phyloP scores from a whole-genome alignment of 1,284 basidiomycete species.

The Leccinum ponderosum region DNA sequence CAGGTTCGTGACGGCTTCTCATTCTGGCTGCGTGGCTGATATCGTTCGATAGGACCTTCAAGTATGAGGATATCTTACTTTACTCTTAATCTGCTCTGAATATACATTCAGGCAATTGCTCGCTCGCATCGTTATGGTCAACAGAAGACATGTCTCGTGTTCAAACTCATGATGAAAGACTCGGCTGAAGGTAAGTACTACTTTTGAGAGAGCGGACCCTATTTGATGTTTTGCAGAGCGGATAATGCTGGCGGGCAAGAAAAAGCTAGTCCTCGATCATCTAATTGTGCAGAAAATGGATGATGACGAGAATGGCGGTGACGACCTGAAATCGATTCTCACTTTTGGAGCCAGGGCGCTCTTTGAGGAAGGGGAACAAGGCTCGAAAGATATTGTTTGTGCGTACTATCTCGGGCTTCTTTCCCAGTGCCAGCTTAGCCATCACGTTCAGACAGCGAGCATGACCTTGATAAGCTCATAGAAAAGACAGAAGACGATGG shows the following conservation, averaged over 20 bases:
- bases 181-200: constrained; percentile 76
- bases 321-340: constrained; percentile 78
- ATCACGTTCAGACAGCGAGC: constrained; percentile 61
- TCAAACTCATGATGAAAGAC: constrained; percentile 89
- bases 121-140: constrained; percentile 86
- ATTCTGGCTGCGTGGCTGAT: constrained; percentile 3
- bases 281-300: constrained; percentile 94
- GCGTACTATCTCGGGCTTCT: constrained; percentile 26
- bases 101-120: constrained; percentile 72
- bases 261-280: constrained; percentile 89
- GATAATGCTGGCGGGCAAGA: constrained; percentile 87
- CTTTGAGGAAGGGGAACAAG: constrained; percentile 60
- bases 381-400: constrained; percentile 71
- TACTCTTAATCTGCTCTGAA: constrained; percentile 11
- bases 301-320: constrained; percentile 69
- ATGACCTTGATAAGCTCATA: constrained; percentile 81
- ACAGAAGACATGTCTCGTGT: constrained; percentile 82
- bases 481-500: constrained; percentile 79
- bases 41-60: constrained; percentile 59
- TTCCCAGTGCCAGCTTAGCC: constrained; percentile 62
- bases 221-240: constrained; percentile 54
- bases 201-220: neutral
- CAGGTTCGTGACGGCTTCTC: constrained; percentile 49
- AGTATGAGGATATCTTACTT: constrained; percentile 40
- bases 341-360: constrained; percentile 82